Evolutionary conservation across 1,139 yeast genomes (phyloP), one percentile per base, ranked within the genome.

Genomic region (Zygosaccharomyces pseudobailii): DNA sequence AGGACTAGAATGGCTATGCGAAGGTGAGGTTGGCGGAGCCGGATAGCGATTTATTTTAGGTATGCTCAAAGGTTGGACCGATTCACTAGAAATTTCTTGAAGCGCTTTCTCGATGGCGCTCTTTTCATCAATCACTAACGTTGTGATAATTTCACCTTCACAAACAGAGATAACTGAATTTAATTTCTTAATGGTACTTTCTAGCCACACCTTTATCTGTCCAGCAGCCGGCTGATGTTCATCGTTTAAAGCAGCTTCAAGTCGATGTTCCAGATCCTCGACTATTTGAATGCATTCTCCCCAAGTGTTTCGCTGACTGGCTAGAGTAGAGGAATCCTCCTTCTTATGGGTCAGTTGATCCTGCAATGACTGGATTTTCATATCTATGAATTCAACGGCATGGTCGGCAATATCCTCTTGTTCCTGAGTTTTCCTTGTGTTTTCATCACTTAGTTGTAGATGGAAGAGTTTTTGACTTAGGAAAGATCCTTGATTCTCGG

Each of bases 311-410:
- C 54, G 51, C 31, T 55, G 53, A 9, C 51, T 40, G 17, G 42
- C 45, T 23, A 59, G 30, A 13, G 24, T 27, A 3, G 53, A 49
- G 8, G 58, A 48, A 32, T 55, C 55, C 19, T 53, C 52, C 44
- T 63, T 63, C 46, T 51, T 57, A 17, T 48, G 46, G 2, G 53
- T 52, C 23, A 62, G 41, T 38, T 58, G 55, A 19, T 57, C 58
- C 27, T 54, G 48, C 39, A 62, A 32, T 5, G 55, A 45, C 4
- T 45, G 43, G 31, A 48, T 49, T 35, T 54, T 55, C 32, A 48
- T 50, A 19, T 50, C 51, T 20, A 55, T 42, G 31, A 53, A 56
- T 24, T 55, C 57, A 30, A 42, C 38, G 3, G 55, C 55, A 35
- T 56, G 55, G 10, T 46, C 43, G 9, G 51, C 52, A 25, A 52